Evolutionary conservation across 75 land plant species (phyloP).

Genomic region (Gnetum montanum): DNA sequence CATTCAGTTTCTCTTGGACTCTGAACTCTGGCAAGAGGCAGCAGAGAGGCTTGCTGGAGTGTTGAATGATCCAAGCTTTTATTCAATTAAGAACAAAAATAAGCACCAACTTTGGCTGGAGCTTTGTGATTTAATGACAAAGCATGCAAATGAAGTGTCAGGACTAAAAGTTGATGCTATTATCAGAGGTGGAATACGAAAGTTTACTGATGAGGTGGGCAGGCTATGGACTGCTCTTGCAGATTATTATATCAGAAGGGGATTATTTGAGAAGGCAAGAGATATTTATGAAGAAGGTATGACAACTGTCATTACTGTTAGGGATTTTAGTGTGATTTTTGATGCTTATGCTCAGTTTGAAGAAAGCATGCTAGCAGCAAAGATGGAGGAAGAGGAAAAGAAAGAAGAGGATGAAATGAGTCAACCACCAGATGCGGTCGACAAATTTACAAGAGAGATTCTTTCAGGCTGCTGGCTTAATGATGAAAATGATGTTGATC

Average conservation of each 20-base stretch:
- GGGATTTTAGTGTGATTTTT: conserved; percentile 87
- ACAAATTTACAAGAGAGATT: conserved; percentile 34
- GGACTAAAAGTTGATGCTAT: conserved; percentile 92
- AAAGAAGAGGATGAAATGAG: conserved; percentile 1
- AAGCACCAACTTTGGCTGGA: conserved; percentile 91
- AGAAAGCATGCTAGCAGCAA: conserved; percentile 74
- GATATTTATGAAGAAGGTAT: conserved; percentile 93
- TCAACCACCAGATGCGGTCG: conserved; percentile 6
- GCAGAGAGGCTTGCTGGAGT: conserved; percentile 83
- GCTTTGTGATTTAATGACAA: conserved; percentile 81
- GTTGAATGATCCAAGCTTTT: conserved; percentile 71
- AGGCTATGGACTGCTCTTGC: conserved; percentile 91
- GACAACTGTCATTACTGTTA: conserved; percentile 72
- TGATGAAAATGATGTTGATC: conserved; percentile 74
- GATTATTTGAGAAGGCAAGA: conserved; percentile 79
- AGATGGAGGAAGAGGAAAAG: conserved; percentile 39
- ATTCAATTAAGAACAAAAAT: conserved; percentile 78
- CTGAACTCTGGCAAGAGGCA: conserved; percentile 81
- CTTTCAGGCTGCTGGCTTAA: conserved; percentile 57
- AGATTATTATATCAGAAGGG: conserved; percentile 83
- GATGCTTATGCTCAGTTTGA: conserved; percentile 89
- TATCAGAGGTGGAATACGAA: conserved; percentile 82
- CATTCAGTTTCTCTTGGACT: conserved; percentile 66
- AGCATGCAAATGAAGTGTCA: conserved; percentile 72
- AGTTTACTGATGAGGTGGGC: conserved; percentile 89